Evolutionary conservation across 78 protist species (phyloP).

Genomic region (Dictyostelium intermedium): DNA sequence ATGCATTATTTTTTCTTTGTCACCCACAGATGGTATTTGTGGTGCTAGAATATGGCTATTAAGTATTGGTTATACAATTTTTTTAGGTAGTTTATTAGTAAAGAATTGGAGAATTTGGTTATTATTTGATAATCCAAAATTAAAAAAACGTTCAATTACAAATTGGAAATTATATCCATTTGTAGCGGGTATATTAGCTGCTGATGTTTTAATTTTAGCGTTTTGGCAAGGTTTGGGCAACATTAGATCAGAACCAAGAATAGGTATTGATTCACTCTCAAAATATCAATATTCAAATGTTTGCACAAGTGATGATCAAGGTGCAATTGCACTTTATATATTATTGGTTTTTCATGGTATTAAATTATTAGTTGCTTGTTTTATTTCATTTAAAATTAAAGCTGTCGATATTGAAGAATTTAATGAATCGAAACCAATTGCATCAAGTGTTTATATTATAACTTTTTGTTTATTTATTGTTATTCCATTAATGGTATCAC

Average conservation of each 20-base stretch:
- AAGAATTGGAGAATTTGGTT: constrained; percentile 60
- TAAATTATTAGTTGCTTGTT: constrained; percentile 25
- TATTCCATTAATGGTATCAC: constrained; percentile 22
- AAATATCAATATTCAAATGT: constrained; percentile 6
- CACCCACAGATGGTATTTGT: constrained; percentile 1
- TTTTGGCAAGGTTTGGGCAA: constrained; percentile 12
- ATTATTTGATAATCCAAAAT: constrained; percentile 37
- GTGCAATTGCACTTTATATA: background rate
- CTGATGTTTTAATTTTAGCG: background rate
- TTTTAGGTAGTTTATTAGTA: constrained; percentile 29
- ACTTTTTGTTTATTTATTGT: constrained; percentile 22
- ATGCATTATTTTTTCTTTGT: constrained; percentile 7
- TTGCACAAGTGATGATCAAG: background rate
- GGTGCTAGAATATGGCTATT: constrained; percentile 25
- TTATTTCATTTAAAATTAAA: constrained; percentile 42
- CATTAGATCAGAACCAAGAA: background rate
- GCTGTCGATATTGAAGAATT: constrained; percentile 36
- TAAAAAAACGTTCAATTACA: constrained; percentile 4
- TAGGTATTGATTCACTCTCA: background rate
- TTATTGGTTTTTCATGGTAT: constrained; percentile 29
- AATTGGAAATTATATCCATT: constrained; percentile 31
- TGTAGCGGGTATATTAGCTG: background rate
- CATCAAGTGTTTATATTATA: background rate
- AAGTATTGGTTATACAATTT: constrained; percentile 31
- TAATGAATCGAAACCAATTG: constrained; percentile 20